Evolutionary conservation across 2,329 filamentous ascomycete genomes (phyloP).

Genomic region (Boeremia lycopersici): DNA sequence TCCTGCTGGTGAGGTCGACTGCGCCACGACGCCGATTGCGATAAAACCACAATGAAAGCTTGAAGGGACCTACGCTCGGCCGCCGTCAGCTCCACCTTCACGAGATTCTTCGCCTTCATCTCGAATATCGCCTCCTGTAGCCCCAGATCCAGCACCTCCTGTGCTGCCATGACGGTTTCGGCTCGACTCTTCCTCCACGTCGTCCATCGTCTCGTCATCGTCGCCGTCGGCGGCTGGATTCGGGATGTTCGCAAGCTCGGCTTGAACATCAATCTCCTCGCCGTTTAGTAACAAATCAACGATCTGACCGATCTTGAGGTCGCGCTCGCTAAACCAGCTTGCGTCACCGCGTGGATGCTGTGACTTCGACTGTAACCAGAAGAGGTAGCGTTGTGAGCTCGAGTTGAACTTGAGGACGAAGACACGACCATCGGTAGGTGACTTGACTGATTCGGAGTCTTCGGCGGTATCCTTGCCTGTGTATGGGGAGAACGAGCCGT

Average conservation of each 20-base stretch:
- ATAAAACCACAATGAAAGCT: conserved; percentile 37
- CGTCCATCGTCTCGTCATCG: conserved; percentile 71
- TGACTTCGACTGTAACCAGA: conserved; percentile 94
- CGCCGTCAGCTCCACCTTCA: conserved; percentile 94
- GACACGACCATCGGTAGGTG: conserved; percentile 79
- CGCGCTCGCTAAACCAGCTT: conserved; percentile 81
- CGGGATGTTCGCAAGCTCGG: conserved; percentile 67
- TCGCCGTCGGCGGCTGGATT: conserved; percentile 60
- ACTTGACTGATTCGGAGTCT: conserved; percentile 65
- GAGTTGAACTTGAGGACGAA: conserved; percentile 93
- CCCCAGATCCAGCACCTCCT: conserved; percentile 83
- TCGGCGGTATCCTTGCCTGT: conserved; percentile 57
- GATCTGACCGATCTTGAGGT: conserved; percentile 85
- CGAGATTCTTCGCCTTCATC: conserved; percentile 87
- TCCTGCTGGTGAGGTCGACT: conserved; percentile 34
- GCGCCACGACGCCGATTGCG: conserved; percentile 44
- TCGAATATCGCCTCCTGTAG: conserved; percentile 88
- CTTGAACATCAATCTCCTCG: conserved; percentile 80
- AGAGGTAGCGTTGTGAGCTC: conserved; percentile 87
- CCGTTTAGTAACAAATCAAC: conserved; percentile 85
- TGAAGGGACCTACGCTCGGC: conserved; percentile 91
- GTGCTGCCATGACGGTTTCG: conserved; percentile 52
- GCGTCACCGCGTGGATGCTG: conserved; percentile 73
- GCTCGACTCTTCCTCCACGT: conserved; percentile 54
- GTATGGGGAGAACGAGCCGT: conserved; percentile 87